Evolutionary conservation across 805 yeast genomes (phyloP).

Genomic region (Pichia scutulata): DNA sequence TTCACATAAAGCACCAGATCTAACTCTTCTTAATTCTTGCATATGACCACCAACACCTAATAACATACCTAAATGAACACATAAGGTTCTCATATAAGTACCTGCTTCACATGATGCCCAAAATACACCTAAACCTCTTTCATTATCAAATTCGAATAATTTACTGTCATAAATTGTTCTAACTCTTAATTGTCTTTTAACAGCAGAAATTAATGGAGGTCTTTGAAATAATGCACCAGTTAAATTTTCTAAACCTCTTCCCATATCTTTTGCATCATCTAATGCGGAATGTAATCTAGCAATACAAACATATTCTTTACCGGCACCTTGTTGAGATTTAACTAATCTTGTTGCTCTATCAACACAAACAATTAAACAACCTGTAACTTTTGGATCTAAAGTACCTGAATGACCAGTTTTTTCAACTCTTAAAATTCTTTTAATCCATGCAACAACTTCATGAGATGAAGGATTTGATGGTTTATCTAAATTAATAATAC

Average conservation of each 20-base stretch:
- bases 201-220: slow-evolving; percentile 98
- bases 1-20: slow-evolving; percentile 94
- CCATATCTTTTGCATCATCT: slow-evolving; percentile 80
- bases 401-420: slow-evolving; percentile 99
- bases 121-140: slow-evolving; percentile 94
- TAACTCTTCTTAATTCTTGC: slow-evolving; percentile 99
- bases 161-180: slow-evolving; percentile 96
- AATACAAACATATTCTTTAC: slow-evolving; percentile 98
- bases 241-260: slow-evolving; percentile 80
- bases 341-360: slow-evolving; percentile 98
- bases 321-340: slow-evolving; percentile 99
- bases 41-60: slow-evolving; percentile 99
- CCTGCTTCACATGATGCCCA: slow-evolving; percentile 99
- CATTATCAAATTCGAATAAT: slow-evolving; percentile 91
- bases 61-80: slow-evolving; percentile 98
- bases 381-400: slow-evolving; percentile 93
- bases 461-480: slow-evolving; percentile 98
- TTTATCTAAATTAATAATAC: slow-evolving; percentile 95
- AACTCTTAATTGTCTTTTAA: slow-evolving; percentile 96
- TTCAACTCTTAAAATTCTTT: slow-evolving; percentile 89
- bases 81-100: slow-evolving; percentile 97
- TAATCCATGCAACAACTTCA: slow-evolving; percentile 99
- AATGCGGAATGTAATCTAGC: slow-evolving; percentile 92
- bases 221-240: slow-evolving; percentile 99
- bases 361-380: slow-evolving; percentile 95